These are phyloP conservation scores for Suillus alpinus DNA, from an alignment of 768 basidiomycete species.

Conservation along the genomic window DNA sequence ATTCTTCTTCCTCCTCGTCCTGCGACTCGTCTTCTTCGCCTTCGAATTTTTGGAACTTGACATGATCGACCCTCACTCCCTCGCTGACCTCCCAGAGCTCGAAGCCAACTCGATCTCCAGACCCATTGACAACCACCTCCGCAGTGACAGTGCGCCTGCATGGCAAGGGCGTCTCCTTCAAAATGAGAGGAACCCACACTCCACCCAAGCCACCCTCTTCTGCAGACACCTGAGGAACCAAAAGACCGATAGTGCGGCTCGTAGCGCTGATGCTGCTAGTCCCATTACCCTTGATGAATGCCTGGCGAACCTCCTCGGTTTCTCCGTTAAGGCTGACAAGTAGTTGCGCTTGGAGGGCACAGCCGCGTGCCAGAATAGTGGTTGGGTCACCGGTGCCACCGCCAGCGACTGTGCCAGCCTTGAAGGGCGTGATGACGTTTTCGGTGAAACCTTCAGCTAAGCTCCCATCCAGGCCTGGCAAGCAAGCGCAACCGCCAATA, in stretches of 20 bases:
- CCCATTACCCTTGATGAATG: slow-evolving; percentile 44
- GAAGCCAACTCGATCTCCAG: slow-evolving; percentile 44
- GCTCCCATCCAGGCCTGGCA: slow-evolving; percentile 73
- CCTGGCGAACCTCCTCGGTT: slow-evolving; percentile 47
- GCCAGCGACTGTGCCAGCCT: slow-evolving; percentile 62
- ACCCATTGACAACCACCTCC: slow-evolving; percentile 48
- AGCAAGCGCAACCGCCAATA: slow-evolving; percentile 69
- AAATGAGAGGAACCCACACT: slow-evolving; percentile 61
- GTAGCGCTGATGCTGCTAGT: slow-evolving; percentile 52
- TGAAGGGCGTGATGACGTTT: slow-evolving; percentile 62
- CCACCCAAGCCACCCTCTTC: slow-evolving; percentile 50
- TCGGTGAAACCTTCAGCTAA: slow-evolving; percentile 55
- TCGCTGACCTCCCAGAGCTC: slow-evolving; percentile 82
- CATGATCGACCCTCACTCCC: slow-evolving; percentile 59
- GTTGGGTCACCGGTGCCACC: slow-evolving; percentile 78
- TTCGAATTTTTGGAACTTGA: slow-evolving; percentile 44
- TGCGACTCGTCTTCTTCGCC: slow-evolving; percentile 46
- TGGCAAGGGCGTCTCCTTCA: slow-evolving; percentile 72
- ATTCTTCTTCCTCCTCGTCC: slow-evolving; percentile 56
- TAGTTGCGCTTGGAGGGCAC: slow-evolving; percentile 69
- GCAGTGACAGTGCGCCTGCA: slow-evolving; percentile 58
- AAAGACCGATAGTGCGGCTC: slow-evolving; percentile 58
- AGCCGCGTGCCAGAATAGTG: slow-evolving; percentile 73
- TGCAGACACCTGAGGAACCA: slow-evolving; percentile 52
- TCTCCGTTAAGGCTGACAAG: slow-evolving; percentile 47